Evolutionary conservation across 202 grass and related monocot genomes (phyloP).

Genomic region (Hordeum pubiflorum): DNA sequence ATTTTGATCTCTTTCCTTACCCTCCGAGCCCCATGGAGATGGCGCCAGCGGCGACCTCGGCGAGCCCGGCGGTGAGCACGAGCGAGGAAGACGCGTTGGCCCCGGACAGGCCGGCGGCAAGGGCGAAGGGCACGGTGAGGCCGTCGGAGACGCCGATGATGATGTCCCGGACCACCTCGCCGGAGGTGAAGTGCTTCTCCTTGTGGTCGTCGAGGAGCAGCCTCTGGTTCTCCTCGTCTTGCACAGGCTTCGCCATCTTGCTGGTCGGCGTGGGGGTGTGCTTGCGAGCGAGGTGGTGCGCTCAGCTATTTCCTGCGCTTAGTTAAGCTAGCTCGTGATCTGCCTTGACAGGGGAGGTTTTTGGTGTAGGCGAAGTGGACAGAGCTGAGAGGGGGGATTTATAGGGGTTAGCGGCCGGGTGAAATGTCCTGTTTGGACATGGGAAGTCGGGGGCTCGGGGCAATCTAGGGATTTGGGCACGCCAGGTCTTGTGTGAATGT

Average conservation of each 20-base stretch:
- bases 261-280: too few species aligned
- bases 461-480: background rate
- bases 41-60: slow-evolving; percentile 90
- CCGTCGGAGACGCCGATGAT: slow-evolving; percentile 98
- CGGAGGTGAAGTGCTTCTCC: slow-evolving; percentile 91
- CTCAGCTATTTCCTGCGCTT: background rate
- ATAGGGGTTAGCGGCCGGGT: background rate
- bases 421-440: slow-evolving; percentile 38
- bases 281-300: background rate
- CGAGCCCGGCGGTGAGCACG: slow-evolving; percentile 83
- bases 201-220: slow-evolving; percentile 56
- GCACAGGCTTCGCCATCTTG: slow-evolving; percentile 39
- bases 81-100: slow-evolving; percentile 70
- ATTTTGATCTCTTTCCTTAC: slow-evolving; percentile 18
- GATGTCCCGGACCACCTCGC: slow-evolving; percentile 84
- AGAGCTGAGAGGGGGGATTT: slow-evolving; percentile 14
- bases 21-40: slow-evolving; percentile 99
- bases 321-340: background rate
- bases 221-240: slow-evolving; percentile 53
- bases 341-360: background rate
- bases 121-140: slow-evolving; percentile 94
- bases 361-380: background rate
- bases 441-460: background rate
- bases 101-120: slow-evolving; percentile 81
- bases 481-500: background rate